Evolutionary conservation across 2,329 filamentous ascomycete genomes (phyloP).

Genomic region (Lecanoromycetidae sp.): DNA sequence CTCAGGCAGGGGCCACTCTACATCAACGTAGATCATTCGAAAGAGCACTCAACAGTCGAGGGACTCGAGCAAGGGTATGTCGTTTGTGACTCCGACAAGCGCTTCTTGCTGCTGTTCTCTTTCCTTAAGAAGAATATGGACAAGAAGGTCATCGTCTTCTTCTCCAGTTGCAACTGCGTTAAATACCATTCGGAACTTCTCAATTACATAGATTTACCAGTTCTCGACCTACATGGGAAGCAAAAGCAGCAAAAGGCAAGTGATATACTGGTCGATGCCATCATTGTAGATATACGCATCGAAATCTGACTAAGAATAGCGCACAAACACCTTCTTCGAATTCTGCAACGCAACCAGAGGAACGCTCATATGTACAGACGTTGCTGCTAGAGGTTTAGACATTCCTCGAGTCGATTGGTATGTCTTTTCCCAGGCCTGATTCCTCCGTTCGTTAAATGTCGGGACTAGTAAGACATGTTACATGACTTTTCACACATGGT

Average conservation of each 20-base stretch:
- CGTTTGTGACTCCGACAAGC: constrained; percentile 81
- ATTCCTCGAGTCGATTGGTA: too few relatives aligned
- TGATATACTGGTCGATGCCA: neutral
- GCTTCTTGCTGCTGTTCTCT: constrained; percentile 85
- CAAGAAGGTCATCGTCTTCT: constrained; percentile 98
- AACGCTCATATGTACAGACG: constrained; percentile 89
- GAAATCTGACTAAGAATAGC: too few relatives aligned
- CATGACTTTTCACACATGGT: too few relatives aligned
- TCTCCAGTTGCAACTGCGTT: constrained; percentile 82
- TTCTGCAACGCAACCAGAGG: constrained; percentile 78
- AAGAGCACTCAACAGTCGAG: constrained; percentile 83
- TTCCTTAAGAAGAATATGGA: constrained; percentile 81
- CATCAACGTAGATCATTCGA: constrained; percentile 87
- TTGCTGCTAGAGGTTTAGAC: constrained; percentile 87
- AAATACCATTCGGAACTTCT: constrained; percentile 93
- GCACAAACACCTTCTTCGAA: constrained; percentile 98
- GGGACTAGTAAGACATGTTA: too few relatives aligned
- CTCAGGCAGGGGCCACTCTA: constrained; percentile 82
- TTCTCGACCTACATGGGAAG: constrained; percentile 80
- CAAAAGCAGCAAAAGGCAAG: constrained; percentile 73
- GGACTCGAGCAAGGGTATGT: constrained; percentile 94
- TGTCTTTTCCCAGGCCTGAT: too few relatives aligned
- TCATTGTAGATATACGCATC: neutral
- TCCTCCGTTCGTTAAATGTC: too few relatives aligned
- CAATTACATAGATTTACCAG: constrained; percentile 92